Conservation (phyloP, 768 basidiomycete genomes). For the Suillus placidus region DNA sequence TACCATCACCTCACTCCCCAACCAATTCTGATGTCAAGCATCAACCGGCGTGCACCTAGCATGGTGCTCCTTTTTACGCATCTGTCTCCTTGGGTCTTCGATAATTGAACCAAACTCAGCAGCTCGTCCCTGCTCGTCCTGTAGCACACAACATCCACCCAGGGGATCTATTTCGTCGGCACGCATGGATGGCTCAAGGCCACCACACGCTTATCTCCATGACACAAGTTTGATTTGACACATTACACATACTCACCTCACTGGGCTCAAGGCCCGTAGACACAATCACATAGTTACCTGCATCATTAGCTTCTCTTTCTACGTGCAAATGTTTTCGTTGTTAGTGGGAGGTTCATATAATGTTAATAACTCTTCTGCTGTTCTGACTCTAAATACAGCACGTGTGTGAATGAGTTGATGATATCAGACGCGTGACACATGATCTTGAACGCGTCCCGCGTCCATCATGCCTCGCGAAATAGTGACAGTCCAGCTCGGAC, state of each 20-base stretch:
- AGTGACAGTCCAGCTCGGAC: conserved; percentile 83
- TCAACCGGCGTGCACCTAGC: conserved; percentile 20
- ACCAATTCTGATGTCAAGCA: conserved; percentile 29
- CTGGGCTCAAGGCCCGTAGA: conserved; percentile 40
- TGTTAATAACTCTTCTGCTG: conserved; percentile 21
- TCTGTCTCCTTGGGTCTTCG: conserved; percentile 10
- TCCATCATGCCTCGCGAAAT: conserved; percentile 77
- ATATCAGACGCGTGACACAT: conserved; percentile 13
- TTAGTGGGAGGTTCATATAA: conserved; percentile 23
- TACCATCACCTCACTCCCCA: conserved; percentile 18
- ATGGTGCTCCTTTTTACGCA: conserved; percentile 8
- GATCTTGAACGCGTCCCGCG: conserved; percentile 20
- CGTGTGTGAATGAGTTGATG: not conserved
- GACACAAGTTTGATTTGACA: conserved; percentile 12
- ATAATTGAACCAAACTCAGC: not conserved
- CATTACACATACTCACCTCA: conserved; percentile 34
- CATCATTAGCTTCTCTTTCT: conserved; percentile 23
- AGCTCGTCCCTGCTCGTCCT: conserved; percentile 9
- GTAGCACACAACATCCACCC: conserved; percentile 14
- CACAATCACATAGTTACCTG: conserved; percentile 22
- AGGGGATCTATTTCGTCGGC: conserved; percentile 20
- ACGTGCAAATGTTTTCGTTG: conserved; percentile 13
- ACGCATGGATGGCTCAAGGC: conserved; percentile 33
- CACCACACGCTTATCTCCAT: conserved; percentile 15
- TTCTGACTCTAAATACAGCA: not conserved